Conservation (phyloP, 2,329 filamentous ascomycete species). For the Fusarium miscanthi region DNA sequence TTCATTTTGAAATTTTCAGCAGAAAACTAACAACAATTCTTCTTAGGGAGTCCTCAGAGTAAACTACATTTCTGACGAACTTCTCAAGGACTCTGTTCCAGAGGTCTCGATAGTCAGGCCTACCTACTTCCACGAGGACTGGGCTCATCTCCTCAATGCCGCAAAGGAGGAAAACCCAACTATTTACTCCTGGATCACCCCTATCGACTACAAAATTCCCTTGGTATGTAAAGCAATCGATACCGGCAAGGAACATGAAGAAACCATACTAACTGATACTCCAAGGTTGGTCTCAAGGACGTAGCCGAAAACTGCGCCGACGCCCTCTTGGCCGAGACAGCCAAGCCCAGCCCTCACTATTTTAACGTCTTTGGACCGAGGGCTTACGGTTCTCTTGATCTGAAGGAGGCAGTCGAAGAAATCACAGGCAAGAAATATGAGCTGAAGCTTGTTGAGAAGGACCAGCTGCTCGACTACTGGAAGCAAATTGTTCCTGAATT, state of each 20-base stretch:
- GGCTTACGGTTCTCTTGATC: slow-evolving; percentile 45
- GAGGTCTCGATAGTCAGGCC: slow-evolving; percentile 38
- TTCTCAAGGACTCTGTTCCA: slow-evolving; percentile 34
- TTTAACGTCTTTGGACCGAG: slow-evolving; percentile 47
- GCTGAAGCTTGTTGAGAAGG: slow-evolving; percentile 38
- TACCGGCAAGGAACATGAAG: accelerated
- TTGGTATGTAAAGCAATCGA: slow-evolving; percentile 37
- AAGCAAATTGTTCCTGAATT: slow-evolving; percentile 34
- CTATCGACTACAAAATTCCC: slow-evolving; percentile 47
- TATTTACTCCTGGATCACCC: slow-evolving; percentile 45
- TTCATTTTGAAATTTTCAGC: accelerated
- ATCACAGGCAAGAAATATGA: slow-evolving; percentile 42
- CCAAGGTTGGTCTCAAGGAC: slow-evolving; percentile 47
- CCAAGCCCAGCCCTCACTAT: slow-evolving; percentile 20
- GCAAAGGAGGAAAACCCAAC: slow-evolving; percentile 35
- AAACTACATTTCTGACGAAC: slow-evolving; percentile 38
- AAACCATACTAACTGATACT: neutral
- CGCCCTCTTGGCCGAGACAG: slow-evolving; percentile 30
- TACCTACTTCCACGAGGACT: slow-evolving; percentile 41
- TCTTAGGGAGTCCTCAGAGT: slow-evolving; percentile 43
- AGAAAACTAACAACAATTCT: neutral
- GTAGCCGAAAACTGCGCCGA: slow-evolving; percentile 44
- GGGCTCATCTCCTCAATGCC: slow-evolving; percentile 33
- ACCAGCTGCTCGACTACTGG: slow-evolving; percentile 42
- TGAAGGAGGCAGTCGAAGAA: slow-evolving; percentile 45